Evolutionary conservation across 129 eudicot genomes (phyloP), one percentile per base, ranked within the genome.

Genomic region (Erigeron canadensis): DNA sequence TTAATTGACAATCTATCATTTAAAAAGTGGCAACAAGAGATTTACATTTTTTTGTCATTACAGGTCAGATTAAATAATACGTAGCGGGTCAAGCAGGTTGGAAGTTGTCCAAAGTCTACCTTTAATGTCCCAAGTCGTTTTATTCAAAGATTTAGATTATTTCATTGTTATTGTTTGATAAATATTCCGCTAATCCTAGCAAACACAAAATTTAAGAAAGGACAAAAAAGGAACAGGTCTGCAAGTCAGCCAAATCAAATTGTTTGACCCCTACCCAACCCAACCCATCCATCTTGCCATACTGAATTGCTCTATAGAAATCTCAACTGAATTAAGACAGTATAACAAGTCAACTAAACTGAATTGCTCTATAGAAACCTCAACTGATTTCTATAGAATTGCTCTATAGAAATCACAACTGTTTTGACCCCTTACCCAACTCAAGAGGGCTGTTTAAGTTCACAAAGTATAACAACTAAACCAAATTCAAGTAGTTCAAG

Each of bases 21-120:
- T 34, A 21, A 43, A 45, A 70, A 3, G 41, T 40, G 72, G 59
- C 6, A 13, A 7, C 15, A 22, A 22, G 6, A 10, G 58, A 17
- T 67, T 67, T 23, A 47, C 45, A 23, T 48, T 68, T 5, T 68
- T 28, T 34, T 68, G 73, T 8, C 28, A 23, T 50, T 28, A 57
- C 44, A 5, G 66, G 75, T 57, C 54, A 55, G 21, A 70, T 8
- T 23, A 16, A 70, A 70, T 13, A 18, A 18, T 15, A 42, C 11
- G 5, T 39, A 38, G 39, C 7, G 63, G 63, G 47, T 67, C 47
- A 50, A 70, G 15, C 21, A 15, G 54, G 75, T 70, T 19, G 9
- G 41, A 55, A 56, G 10, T 70, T 12, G 22, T 55, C 15, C 42
- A 21, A 56, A 56, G 39, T 46, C 21, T 41, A 55, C 3, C 22